Conservation (phyloP, 805 yeast genomes). For the Yamadazyma sp. region DNA sequence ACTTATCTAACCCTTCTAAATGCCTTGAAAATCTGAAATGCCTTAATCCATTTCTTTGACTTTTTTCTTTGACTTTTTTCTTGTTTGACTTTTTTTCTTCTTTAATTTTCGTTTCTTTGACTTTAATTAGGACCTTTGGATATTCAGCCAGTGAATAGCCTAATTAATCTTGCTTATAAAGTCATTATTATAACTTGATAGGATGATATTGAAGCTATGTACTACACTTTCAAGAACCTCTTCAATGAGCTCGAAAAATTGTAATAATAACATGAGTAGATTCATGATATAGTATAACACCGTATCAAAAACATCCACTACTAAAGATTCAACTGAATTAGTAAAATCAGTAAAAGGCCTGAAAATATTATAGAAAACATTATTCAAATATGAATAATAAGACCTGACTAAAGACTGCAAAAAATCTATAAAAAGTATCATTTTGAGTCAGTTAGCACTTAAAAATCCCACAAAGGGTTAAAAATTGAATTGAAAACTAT, state of each 20-base stretch:
- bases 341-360: too few species aligned
- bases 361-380: neutral
- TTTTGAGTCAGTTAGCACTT: too few species aligned
- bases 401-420: too few species aligned
- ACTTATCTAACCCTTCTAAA: too few species aligned
- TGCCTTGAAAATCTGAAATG: neutral
- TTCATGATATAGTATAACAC: constrained; percentile 13
- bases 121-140: too few species aligned
- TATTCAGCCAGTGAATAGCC: too few species aligned
- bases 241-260: constrained; percentile 8
- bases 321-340: neutral
- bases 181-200: constrained; percentile 12
- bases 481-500: too few species aligned
- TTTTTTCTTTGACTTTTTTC: neutral
- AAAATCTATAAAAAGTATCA: too few species aligned
- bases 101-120: neutral
- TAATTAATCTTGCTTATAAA: constrained; percentile 14
- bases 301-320: constrained; percentile 8
- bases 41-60: neutral
- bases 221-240: constrained; percentile 4
- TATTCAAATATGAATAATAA: too few species aligned
- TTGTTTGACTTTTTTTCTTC: neutral
- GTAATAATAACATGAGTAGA: constrained; percentile 9
- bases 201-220: constrained; percentile 7
- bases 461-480: too few species aligned